Percentiles rank a stretch among this genome's conserved stretches.
Evolutionary conservation across 139 green algal species (phyloP).

Genomic region (Penium margaritaceum): DNA sequence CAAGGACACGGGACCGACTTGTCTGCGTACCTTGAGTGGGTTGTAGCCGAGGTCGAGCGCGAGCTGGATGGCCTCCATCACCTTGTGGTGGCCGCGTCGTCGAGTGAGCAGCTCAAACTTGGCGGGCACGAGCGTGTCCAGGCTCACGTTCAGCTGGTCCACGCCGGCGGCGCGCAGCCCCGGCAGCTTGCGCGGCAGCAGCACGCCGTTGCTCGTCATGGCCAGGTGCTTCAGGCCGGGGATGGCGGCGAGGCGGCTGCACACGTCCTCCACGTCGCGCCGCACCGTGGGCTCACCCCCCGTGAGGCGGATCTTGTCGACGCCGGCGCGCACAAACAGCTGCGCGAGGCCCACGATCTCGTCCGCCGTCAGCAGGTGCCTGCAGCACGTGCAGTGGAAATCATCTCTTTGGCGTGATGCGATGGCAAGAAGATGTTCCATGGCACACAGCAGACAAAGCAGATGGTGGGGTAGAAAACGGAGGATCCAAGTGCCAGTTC

Average conservation of each 20-base stretch:
- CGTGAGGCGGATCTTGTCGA: slow-evolving; percentile 90
- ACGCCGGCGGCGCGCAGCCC: slow-evolving; percentile 60
- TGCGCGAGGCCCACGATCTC: slow-evolving; percentile 43
- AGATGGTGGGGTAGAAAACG: no score
- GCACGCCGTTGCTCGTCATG: slow-evolving; percentile 92
- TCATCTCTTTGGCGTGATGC: no score
- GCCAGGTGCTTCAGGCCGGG: slow-evolving; percentile 63
- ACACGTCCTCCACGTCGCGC: slow-evolving; percentile 71
- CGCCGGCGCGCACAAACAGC: slow-evolving; percentile 59
- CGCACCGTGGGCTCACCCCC: slow-evolving; percentile 93
- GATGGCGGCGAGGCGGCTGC: background rate
- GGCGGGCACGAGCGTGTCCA: slow-evolving; percentile 82
- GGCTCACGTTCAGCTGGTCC: slow-evolving; percentile 78
- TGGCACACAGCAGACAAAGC: no score
- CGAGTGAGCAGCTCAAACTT: slow-evolving; percentile 83
- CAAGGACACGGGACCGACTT: no score
- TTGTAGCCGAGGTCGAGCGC: slow-evolving; percentile 71
- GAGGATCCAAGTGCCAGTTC: no score
- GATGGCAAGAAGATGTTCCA: no score
- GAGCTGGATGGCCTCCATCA: slow-evolving; percentile 69
- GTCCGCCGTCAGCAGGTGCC: slow-evolving; percentile 23
- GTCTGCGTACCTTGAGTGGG: slow-evolving; percentile 79
- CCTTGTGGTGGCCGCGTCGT: slow-evolving; percentile 64
- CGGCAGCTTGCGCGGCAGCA: slow-evolving; percentile 64
- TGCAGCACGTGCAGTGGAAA: no score